Evolutionary conservation across 306 rosid species (phyloP), one percentile per base, ranked within the genome.

Genomic region (Pueraria montana): DNA sequence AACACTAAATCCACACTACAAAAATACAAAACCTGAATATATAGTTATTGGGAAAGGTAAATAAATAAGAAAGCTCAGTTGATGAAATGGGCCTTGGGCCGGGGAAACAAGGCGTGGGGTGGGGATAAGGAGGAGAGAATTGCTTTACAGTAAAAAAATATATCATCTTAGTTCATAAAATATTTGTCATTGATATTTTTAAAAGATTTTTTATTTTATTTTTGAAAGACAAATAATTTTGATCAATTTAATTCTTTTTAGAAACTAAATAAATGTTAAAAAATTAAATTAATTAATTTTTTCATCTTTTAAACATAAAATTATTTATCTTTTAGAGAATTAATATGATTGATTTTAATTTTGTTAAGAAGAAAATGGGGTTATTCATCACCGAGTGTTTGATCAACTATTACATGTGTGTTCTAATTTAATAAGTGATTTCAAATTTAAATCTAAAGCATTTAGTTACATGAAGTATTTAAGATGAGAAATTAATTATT

Each of bases 1-100:
- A 14, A 58, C 48, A 42, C 23, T 24, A 24, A 69, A 80, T 80
- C 83, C 83, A 80, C 34, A 11, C 34, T 70, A 45, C 62, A 59
- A 71, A 71, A 80, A 32, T 26, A 46, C 74, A 62, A 72, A 70
- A 62, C 36, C 24, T 72, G 30, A 72, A 58, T 24, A 18, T 24
- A 12, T 16, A 30, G 38, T 11, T 12, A 2, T 1, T 26, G 8
- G 50, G 13, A 30, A 59, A 34, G 48, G 7, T 12, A 80, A 27
- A 71, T 20, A 18, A 58, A 30, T 13, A 46, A 73, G 32, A 73
- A 38, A 82, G 63, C 43, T 66, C 40, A 20, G 26, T 53, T 65
- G 38, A 53, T 18, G 23, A 65, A 74, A 11, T 8, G 58, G 46
- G 56, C 17, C 62, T 50, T 30, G 11, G 17, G 17, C 71, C 45